Base-by-base conservation (phyloP, 257 asterid genomes). In the Rehmannia glutinosa region DNA sequence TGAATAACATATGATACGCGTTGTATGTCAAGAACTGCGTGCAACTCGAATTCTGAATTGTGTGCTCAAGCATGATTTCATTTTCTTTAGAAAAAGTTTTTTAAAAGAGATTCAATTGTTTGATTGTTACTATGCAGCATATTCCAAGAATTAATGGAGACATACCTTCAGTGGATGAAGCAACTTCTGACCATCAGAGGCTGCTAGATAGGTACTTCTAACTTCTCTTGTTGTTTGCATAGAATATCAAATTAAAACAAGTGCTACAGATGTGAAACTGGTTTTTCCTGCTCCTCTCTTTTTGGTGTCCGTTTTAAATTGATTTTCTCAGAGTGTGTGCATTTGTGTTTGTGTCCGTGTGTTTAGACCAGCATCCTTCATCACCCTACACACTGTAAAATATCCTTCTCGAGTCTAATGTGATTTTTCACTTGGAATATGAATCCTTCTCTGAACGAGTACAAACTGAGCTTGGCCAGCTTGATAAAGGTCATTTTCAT, bases 131-230 rank as follows among this genome's bases (percentile, higher is more conserved):
- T 8, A 20, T 84, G 87, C 87, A 91, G 99, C 99, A 94, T 39
- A 66, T 91, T 78, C 98, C 98, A 46, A 86, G 87, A 82, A 89
- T 89, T 64, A 91, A 94, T 62, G 95, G 95, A 62, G 99, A 89
- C 79, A 86, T 94, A 75, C 99, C 99, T 79, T 84, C 98, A 68
- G 81, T 78, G 46, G 95, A 94, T 52, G 97, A 87, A 84, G 97
- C 95, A 62, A 94, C 90, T 73, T 87, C 99, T 71, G 97, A 94
- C 66, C 95, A 94, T 79, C 96, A 94, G 80, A 89, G 99, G 84
- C 96, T 94, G 66, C 87, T 82, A 47, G 85, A 85, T 73, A 94
- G 99, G 98, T 94, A 83, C 59, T 61, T 68, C 45, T 75, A 43
- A 27, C 58, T 61, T 57, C 58, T 70, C 38, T 66, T 32, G 24